Evolutionary conservation across 2,329 filamentous ascomycete genomes (phyloP), one percentile per base, ranked within the genome.

Genomic region (Ophiognomonia clavigignenti-juglandacearum): DNA sequence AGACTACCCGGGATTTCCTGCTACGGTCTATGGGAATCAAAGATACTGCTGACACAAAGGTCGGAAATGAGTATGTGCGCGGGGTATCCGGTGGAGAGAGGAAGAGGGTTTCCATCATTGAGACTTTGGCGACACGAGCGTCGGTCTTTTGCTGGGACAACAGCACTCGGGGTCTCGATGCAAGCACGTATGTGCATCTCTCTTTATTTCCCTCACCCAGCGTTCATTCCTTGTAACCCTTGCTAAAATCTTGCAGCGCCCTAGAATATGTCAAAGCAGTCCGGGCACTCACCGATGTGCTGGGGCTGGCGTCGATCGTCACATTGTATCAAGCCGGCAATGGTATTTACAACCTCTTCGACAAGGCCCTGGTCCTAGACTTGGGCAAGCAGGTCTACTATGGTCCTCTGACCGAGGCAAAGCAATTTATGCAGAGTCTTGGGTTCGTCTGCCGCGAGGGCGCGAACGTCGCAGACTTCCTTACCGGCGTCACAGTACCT

Each of bases 381-480:
- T 22, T 43, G 8, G 45, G 45, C 14, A 26, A 35, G 1, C 32
- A 48, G 32, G 39, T 48, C 11, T 48, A 31, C 26, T 48, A 32
- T 20, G 39, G 45, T 2, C 39, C 34, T 3, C 9, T 38, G 1
- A 19, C 13, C 4, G 2, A 6, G 6, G 83, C 82, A 1, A 80
- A 73, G 53, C 59, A 65, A 11, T 86, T 79, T 59, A 86, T 86
- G 55, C 65, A 78, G 47, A 63, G 71, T 9, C 67, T 85, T 51
- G 82, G 83, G 0, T 86, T 83, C 54, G 65, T 74, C n/a, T 82
- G 62, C 18, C 66, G 67, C 0, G 56, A 61, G 0, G 58, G 70
- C 4, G 64, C 81, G 53, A 88, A 84, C 0, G 86, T 83, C 0
- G 77, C 83, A 2, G 85, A 88, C 60, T 88, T 88, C 64, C 64